These are phyloP conservation scores for Aspergillus homomorphus DNA, from an alignment of 495 filamentous ascomycete species.

Conservation along the genomic window DNA sequence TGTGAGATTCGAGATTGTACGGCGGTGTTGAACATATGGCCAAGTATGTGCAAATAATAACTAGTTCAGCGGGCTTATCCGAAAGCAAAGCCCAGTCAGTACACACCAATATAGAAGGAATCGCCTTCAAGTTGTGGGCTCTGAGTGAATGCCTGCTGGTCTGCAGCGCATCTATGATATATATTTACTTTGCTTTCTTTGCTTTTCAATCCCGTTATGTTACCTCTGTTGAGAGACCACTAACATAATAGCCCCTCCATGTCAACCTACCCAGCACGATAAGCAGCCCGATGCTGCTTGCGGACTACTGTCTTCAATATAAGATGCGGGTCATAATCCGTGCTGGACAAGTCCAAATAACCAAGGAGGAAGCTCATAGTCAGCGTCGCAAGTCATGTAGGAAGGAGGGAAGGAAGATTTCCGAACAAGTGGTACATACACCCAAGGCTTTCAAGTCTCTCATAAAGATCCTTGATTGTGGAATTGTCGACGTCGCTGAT, in stretches of 20 bases:
- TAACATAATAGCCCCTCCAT: no score
- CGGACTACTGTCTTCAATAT: slow-evolving; percentile 53
- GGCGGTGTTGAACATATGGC: slow-evolving; percentile 3
- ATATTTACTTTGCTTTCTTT: neutral
- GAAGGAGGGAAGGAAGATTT: neutral
- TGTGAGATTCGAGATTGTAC: neutral
- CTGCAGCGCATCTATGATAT: neutral
- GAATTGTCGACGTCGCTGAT: slow-evolving; percentile 76
- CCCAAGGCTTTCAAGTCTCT: slow-evolving; percentile 73
- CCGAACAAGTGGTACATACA: slow-evolving; percentile 53
- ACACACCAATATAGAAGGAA: neutral
- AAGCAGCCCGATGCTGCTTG: neutral
- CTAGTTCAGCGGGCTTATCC: neutral
- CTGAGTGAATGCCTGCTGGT: neutral
- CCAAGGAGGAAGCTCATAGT: neutral
- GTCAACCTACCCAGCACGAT: neutral
- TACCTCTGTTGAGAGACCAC: neutral
- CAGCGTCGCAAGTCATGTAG: slow-evolving; percentile 1
- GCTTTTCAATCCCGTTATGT: neutral
- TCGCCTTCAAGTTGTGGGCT: no score
- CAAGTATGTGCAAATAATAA: neutral
- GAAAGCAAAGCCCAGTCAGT: neutral
- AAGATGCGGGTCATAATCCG: slow-evolving; percentile 85
- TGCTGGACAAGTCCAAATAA: slow-evolving; percentile 41
- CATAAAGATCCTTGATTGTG: slow-evolving; percentile 82